A percentile compares a stretch with the other conserved stretches of the same genome.
Conservation (phyloP, 2,329 filamentous ascomycete species). For the Ceratocystis diversiconidia region DNA sequence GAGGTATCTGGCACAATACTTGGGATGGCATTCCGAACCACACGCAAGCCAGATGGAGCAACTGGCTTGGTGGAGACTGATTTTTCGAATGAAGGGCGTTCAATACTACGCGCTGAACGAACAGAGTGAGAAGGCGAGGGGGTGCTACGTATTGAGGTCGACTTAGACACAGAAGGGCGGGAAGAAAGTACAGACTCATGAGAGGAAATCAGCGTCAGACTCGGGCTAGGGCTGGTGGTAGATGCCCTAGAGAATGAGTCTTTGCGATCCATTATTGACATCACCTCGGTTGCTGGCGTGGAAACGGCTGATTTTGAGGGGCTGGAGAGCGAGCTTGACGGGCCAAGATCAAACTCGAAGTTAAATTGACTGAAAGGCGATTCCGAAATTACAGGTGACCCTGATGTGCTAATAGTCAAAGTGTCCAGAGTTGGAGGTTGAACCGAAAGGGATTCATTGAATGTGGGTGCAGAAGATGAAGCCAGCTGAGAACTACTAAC, state of each 20-base stretch:
- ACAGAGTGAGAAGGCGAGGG: conserved; percentile 17
- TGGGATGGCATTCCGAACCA: conserved; percentile 15
- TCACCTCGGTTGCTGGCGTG: not conserved
- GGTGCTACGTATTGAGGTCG: conserved; percentile 12
- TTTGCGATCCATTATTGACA: conserved; percentile 1
- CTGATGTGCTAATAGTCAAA: not conserved
- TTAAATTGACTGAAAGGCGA: conserved; percentile 18
- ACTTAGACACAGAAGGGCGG: conserved; percentile 12
- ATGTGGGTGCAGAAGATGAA: not conserved
- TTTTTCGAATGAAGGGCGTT: conserved; percentile 17
- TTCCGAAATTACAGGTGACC: conserved; percentile 11
- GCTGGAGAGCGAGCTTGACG: conserved; percentile 1
- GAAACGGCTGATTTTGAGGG: not conserved
- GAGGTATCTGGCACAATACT: conserved; percentile 11
- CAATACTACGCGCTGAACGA: conserved; percentile 13
- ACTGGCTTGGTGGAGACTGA: conserved; percentile 11
- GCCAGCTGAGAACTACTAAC: not conserved
- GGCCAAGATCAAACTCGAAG: conserved; percentile 15
- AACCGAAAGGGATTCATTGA: not conserved
- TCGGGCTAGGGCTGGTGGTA: conserved; percentile 12
- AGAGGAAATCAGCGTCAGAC: conserved; percentile 9
- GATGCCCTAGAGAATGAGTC: conserved; percentile 11
- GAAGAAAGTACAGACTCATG: conserved; percentile 14
- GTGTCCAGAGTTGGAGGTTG: not conserved
- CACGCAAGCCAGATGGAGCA: conserved; percentile 14